phyloP scores from a whole-genome alignment of 2,329 filamentous ascomycete species.

The Endoconidiophora polonica region DNA sequence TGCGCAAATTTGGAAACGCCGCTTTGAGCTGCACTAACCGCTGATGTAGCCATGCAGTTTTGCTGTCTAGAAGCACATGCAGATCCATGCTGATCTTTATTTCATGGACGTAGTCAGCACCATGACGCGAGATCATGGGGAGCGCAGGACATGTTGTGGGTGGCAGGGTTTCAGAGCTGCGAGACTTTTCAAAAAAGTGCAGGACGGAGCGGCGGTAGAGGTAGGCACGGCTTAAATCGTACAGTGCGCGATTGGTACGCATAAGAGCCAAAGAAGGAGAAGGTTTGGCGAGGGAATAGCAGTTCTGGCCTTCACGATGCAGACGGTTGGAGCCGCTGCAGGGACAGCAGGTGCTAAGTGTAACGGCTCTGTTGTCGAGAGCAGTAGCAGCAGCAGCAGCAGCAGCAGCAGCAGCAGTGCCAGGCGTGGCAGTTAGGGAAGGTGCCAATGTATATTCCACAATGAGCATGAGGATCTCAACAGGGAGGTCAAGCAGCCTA shows the following conservation, averaged over 20 bases:
- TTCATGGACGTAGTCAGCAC: not conserved
- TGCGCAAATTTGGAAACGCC: conserved; percentile 2
- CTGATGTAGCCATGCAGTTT: not conserved
- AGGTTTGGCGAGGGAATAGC: conserved; percentile 19
- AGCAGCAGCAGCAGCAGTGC: no score
- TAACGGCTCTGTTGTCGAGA: conserved; percentile 18
- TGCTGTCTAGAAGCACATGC: conserved; percentile 1
- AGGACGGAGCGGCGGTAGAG: conserved; percentile 34
- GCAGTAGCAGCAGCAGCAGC: not conserved
- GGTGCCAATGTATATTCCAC: conserved; percentile 4
- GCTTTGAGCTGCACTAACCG: not conserved
- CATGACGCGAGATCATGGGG: not conserved
- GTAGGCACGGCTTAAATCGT: conserved; percentile 23
- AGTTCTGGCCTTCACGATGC: conserved; percentile 20
- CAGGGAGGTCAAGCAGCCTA: conserved; percentile 4
- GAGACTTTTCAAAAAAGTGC: conserved; percentile 24
- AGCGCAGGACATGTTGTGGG: conserved; percentile 12
- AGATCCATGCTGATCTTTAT: conserved; percentile 7
- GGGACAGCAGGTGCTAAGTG: conserved; percentile 20
- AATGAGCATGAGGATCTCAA: conserved; percentile 8
- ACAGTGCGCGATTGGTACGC: conserved; percentile 20
- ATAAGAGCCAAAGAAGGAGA: conserved; percentile 24
- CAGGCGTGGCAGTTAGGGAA: not conserved
- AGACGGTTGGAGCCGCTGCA: conserved; percentile 18
- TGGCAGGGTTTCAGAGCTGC: conserved; percentile 20